A percentile compares a stretch with the other conserved stretches of the same genome.
Evolutionary conservation across 768 basidiomycete species (phyloP).

Genomic region (Tulasnella sp.): DNA sequence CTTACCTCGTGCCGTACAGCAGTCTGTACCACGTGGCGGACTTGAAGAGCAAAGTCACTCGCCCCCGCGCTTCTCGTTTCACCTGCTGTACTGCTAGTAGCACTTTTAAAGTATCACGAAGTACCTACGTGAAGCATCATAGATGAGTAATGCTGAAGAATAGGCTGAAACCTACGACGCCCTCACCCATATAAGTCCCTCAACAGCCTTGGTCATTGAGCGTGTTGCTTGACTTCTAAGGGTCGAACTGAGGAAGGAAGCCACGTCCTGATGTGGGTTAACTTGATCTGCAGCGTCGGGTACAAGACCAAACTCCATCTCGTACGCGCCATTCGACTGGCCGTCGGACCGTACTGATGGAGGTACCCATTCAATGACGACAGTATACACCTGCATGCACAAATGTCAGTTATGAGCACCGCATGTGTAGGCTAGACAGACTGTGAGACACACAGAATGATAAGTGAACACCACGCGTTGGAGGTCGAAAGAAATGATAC

Average conservation of each 20-base stretch:
- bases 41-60: conserved; percentile 62
- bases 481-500: conserved; percentile 79
- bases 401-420: background rate
- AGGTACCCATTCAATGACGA: conserved; percentile 20
- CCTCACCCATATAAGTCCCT: conserved; percentile 21
- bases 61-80: conserved; percentile 29
- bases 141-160: conserved; percentile 47
- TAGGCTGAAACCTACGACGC: background rate
- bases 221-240: conserved; percentile 47
- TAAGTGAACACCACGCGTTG: conserved; percentile 89
- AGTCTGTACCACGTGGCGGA: conserved; percentile 74
- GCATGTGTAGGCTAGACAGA: background rate
- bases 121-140: conserved; percentile 51
- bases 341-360: conserved; percentile 19
- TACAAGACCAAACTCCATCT: conserved; percentile 17
- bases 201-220: conserved; percentile 16
- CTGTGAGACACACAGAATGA: conserved; percentile 20
- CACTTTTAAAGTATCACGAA: conserved; percentile 69
- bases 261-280: conserved; percentile 64
- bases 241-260: conserved; percentile 60
- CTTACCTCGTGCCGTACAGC: conserved; percentile 54
- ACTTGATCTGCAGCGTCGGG: background rate
- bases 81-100: conserved; percentile 52
- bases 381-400: conserved; percentile 7
- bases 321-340: conserved; percentile 24